Evolutionary conservation across 345 rosid genomes (phyloP), one percentile per base, ranked within the genome.

Genomic region (Ailanthus altissimus): DNA sequence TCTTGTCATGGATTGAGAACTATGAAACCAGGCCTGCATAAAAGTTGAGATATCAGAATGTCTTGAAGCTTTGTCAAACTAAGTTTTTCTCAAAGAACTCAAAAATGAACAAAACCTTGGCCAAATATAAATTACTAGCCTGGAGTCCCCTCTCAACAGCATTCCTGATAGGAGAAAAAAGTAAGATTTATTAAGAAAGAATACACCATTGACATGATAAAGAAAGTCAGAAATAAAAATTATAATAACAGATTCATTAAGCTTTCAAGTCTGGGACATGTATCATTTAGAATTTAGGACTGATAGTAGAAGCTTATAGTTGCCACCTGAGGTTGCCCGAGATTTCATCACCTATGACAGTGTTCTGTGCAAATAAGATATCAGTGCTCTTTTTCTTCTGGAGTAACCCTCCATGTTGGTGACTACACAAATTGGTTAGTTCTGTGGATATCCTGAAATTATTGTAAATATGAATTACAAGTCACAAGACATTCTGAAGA

Each of bases 1-100:
- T 84, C 96, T 84, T 36, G 93, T 91, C 96, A 91, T 91, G 18
- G 92, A 89, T 66, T 91, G 93, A 70, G 92, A 83, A 80, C 90
- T 86, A 16, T 89, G 89, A 83, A 91, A 88, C 93, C 96, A 89
- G 72, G 96, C 90, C 96, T 89, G 87, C 74, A 82, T 36, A 70
- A 59, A 66, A 70, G 7, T 36, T 46, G 51, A 73, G 65, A 21
- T 26, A 63, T 73, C 77, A 57, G 65, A 74, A 54, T 80, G 20
- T 67, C 25, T 10, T 7, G 56, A 49, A 74, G 64, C 67, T 56
- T 66, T 20, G 46, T 23, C 5, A 14, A 74, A 28, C 36, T 54
- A 60, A 70, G 51, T 26, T 59, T 78, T 76, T 32, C 49, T 53
- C 23, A 12, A 58, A 67, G 38, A 75, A 38, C 3, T 47, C 2